Base-by-base conservation (phyloP, 164 flowering plant genomes). In the Taxillus chinensis region DNA sequence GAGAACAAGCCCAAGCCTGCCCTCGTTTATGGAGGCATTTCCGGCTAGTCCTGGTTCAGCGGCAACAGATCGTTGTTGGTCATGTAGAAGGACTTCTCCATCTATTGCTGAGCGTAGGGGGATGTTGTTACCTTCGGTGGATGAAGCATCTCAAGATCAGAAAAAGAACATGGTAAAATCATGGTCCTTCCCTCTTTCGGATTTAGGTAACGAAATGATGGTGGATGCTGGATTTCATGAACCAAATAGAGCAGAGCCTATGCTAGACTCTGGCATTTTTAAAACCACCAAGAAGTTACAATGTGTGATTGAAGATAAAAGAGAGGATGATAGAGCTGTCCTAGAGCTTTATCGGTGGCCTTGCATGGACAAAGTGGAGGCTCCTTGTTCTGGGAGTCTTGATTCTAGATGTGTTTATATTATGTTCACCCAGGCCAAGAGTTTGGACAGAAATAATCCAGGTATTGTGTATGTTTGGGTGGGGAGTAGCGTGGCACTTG, bases 21-120 rank as follows among this genome's bases (percentile, higher is more conserved):
- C 68, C 39, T 48, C 71, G 8, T 60, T 57, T 15, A n/a, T 45
- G 62, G 71, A 74, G 48, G 61, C 68, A 45, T 72, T 74, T 68
- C 64, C 78, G 62, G 52, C 67, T 56, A 55, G 70, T 60, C 66
- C 39, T 69, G 62, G 66, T 52, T 63, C 64, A 39, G 59, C 58
- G 57, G 69, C 56, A 9, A 64, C 61, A 61, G 67, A 71, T 41
- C 27, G 65, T 52, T 70, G 69, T 71, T 62, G 67, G 37, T 70
- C 79, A 13, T 66, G 77, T 61, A 78, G 74, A 73, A 79, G 77
- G 46, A 57, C 58, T 41, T 62, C 68, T 8, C 82, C 80, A n/a
- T 85, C 84, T 5, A 69, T 89, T 68, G 90, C 92, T 9, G 90
- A 83, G 68, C 87, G 90, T 40, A 73, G 89, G 64, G 92, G 90